phyloP scores from a whole-genome alignment of 352 stramenopile genomes.

The Globisporangium rhizosaccharum region DNA sequence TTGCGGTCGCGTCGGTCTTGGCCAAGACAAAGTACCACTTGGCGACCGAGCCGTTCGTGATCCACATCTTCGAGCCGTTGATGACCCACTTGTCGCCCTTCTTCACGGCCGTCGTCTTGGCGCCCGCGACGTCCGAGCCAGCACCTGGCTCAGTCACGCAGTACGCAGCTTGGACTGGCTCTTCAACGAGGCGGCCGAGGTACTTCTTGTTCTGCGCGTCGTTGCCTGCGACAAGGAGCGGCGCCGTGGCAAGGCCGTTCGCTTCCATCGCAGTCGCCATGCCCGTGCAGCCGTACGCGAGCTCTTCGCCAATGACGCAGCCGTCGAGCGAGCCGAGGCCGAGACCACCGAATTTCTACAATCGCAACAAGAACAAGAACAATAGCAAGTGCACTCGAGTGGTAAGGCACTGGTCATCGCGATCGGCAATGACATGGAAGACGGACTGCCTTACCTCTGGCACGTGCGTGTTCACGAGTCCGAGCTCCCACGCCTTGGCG shows the following conservation, averaged over 20 bases:
- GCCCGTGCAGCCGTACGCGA: constrained; percentile 89
- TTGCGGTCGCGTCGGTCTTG: constrained; percentile 79
- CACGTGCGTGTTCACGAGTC: constrained; percentile 85
- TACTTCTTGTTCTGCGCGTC: constrained; percentile 86
- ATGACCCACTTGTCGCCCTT: constrained; percentile 92
- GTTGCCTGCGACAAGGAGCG: constrained; percentile 77
- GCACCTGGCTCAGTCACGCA: constrained; percentile 89
- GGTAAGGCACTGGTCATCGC: no score
- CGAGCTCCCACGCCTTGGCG: constrained; percentile 85
- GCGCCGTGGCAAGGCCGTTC: constrained; percentile 78
- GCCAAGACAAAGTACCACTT: constrained; percentile 91
- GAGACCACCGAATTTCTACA: constrained; percentile 67
- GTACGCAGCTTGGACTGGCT: constrained; percentile 81
- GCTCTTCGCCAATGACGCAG: constrained; percentile 85
- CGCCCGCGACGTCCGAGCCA: constrained; percentile 83
- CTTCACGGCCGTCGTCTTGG: constrained; percentile 90
- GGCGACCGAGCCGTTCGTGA: constrained; percentile 90
- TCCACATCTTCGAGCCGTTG: constrained; percentile 93
- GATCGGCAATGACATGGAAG: no score
- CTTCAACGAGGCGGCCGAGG: constrained; percentile 75
- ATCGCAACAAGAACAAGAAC: no score
- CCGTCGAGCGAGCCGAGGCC: constrained; percentile 77
- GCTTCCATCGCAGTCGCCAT: constrained; percentile 91
- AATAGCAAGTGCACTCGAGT: no score
- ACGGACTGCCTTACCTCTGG: constrained; percentile 25